Base-by-base conservation (phyloP, 148 eudicot genomes). In the Nepenthes gracilis region DNA sequence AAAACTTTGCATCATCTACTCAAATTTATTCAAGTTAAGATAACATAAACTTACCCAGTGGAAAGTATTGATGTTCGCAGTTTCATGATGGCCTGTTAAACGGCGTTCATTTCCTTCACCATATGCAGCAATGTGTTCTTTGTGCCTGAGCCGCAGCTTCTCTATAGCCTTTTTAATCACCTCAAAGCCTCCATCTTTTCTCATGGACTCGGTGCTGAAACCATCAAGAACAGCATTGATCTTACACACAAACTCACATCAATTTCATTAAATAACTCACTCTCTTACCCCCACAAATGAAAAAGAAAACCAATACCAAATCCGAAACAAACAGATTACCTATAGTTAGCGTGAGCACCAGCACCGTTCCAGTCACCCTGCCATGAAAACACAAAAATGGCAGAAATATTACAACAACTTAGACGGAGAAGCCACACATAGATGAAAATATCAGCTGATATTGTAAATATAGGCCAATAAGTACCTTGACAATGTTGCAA, bases 311-410 rank as follows among this genome's bases (percentile, higher is more conserved):
- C 2, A 50, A n/a, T 23, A 12, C 14, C 14, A 12, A 2, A 1
- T 13, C 1, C 14, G 2, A 13, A n/a, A 52, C n/a, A 52, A 52
- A 13, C 14, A 51, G 23, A 11, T 62, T 68, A 76, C 83, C 88
- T 84, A 72, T 78, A 84, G 72, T 84, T 84, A n/a, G 78, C 69
- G 78, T 84, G 90, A 59, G 90, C 90, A 70, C 89, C 85, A 36
- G 89, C 89, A 3, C 89, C 89, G 40, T 84, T 84, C 86, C 86
- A 84, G 62, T 84, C 90, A 65, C 89, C 89, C 81, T 76, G 64
- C 43, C 38, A 43, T 5, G 38, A 37, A 4, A 64, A 54, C 38
- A 35, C 9, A 47, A 33, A 2, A 64, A 23, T 23, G 23, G 23
- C 23, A 23, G 23, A 0, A 23, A 23, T 23, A 23, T 23, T 23